A percentile compares a stretch with the other conserved stretches of the same genome.
phyloP scores from a whole-genome alignment of 2,329 filamentous ascomycete genomes.

The Penicillium capsulatum region DNA sequence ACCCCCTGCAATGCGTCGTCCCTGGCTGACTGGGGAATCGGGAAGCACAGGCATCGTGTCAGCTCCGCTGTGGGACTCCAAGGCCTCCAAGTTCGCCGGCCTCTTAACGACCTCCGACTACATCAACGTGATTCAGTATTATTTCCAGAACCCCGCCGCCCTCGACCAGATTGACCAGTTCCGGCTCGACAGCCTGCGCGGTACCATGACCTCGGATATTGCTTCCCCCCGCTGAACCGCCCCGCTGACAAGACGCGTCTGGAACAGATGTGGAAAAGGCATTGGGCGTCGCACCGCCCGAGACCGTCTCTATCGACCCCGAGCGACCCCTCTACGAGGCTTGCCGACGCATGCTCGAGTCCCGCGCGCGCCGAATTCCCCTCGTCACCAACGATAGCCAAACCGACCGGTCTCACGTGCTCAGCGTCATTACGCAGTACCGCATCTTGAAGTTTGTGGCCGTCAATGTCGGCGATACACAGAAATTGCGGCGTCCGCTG shows the following conservation, averaged over 20 bases:
- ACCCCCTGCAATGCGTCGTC: background rate
- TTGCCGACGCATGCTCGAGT: conserved; percentile 88
- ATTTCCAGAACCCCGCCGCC: conserved; percentile 92
- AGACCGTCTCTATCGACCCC: conserved; percentile 94
- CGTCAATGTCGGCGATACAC: conserved; percentile 86
- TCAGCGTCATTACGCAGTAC: conserved; percentile 97
- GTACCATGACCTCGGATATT: conserved; percentile 51
- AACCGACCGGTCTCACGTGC: conserved; percentile 84
- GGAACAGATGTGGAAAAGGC: conserved; percentile 84
- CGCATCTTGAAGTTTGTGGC: conserved; percentile 98
- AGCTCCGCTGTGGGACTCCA: conserved; percentile 93
- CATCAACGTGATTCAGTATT: conserved; percentile 98
- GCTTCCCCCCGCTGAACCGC: conserved; percentile 2
- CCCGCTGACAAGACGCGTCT: conserved; percentile 8
- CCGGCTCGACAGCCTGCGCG: conserved; percentile 82
- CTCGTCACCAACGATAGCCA: conserved; percentile 92
- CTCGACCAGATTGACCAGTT: conserved; percentile 90
- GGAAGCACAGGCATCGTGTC: conserved; percentile 78
- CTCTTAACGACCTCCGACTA: conserved; percentile 94
- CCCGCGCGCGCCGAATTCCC: conserved; percentile 86
- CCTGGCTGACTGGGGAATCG: conserved; percentile 19
- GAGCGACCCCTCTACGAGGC: conserved; percentile 89
- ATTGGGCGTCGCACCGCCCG: conserved; percentile 82
- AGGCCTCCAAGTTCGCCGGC: conserved; percentile 86
- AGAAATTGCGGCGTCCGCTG: conserved; percentile 81